phyloP scores from a whole-genome alignment of 352 stramenopile species.

The Pythium pyrilobum region DNA sequence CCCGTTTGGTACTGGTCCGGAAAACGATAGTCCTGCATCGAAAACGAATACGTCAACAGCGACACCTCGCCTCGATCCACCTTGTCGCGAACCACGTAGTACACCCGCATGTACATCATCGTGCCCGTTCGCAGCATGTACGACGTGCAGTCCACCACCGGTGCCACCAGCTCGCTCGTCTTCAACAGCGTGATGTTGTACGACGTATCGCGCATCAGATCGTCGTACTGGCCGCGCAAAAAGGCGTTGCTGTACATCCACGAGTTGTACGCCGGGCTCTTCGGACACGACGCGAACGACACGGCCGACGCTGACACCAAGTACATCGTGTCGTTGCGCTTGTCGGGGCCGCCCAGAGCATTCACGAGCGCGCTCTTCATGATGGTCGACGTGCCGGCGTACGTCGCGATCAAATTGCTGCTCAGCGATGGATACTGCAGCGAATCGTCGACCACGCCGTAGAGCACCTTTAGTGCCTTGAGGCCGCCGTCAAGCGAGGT shows the following conservation, averaged over 20 bases:
- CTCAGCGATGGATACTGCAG: background rate
- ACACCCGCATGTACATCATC: constrained; percentile 3
- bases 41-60: constrained; percentile 12
- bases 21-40: constrained; percentile 4
- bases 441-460: background rate
- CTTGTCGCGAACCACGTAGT: constrained; percentile 15
- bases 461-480: background rate
- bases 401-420: background rate
- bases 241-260: constrained; percentile 13
- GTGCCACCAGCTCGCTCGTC: constrained; percentile 8
- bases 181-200: constrained; percentile 18
- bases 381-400: constrained; percentile 9
- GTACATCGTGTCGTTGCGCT: constrained; percentile 18
- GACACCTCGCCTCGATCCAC: constrained; percentile 1
- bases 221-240: constrained; percentile 2
- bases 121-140: constrained; percentile 10
- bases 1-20: constrained; percentile 6
- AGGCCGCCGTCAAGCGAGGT: background rate
- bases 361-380: background rate
- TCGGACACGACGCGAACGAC: constrained; percentile 6
- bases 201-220: constrained; percentile 3
- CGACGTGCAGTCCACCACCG: constrained; percentile 32
- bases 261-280: background rate
- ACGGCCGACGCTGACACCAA: background rate
- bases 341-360: background rate